Conservation (phyloP, 83 land plant genomes). For the Thuja plicata region DNA sequence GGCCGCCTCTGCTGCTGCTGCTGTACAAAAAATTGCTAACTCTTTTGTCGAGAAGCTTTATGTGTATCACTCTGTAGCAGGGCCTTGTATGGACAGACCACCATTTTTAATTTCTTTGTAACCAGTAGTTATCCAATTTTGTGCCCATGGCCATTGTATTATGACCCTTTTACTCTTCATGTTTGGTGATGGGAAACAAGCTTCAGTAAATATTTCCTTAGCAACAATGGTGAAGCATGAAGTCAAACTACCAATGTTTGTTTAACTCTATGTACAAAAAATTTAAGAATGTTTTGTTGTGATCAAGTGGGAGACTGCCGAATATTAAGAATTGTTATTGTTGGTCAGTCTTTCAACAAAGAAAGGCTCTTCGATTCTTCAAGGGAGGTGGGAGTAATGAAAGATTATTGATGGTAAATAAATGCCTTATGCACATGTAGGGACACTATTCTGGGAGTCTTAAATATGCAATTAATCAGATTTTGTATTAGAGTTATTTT, state of each 20-base stretch:
- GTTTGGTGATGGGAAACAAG: neutral
- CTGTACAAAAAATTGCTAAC: neutral
- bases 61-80: slow-evolving; percentile 70
- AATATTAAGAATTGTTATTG: neutral
- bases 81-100: slow-evolving; percentile 70
- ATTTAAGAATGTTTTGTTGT: neutral
- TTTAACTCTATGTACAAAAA: neutral
- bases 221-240: neutral
- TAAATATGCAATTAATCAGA: neutral
- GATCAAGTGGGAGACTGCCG: neutral
- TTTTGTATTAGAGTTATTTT: neutral
- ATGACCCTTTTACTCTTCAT: neutral
- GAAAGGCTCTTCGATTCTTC: neutral
- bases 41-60: slow-evolving; percentile 76
- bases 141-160: neutral
- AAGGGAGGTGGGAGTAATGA: neutral
- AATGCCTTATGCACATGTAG: neutral
- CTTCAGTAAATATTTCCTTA: neutral
- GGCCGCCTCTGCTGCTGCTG: too few relatives aligned
- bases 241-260: neutral
- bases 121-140: neutral
- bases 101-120: slow-evolving; percentile 55
- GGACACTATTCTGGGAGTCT: neutral
- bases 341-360: neutral
- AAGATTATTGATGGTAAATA: neutral